Conservation (phyloP, 139 green algal genomes). For the Micractinium conductrix region DNA sequence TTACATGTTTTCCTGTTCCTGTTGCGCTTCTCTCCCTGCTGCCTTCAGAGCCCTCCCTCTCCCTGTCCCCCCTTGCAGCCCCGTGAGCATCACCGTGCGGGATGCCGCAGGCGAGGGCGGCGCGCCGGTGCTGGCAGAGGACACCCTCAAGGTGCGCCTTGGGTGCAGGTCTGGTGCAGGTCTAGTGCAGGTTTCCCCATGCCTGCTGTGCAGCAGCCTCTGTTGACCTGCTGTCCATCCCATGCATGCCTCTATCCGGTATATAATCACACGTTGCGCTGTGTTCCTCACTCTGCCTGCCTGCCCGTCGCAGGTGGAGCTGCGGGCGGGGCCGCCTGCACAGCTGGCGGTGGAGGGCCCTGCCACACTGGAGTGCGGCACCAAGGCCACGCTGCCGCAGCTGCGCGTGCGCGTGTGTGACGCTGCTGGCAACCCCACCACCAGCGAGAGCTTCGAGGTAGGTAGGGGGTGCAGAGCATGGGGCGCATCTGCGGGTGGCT, state of each 20-base stretch:
- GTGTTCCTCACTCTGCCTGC: too few species aligned
- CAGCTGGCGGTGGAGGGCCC: conserved; percentile 58
- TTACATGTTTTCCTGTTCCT: background rate
- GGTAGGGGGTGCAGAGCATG: background rate
- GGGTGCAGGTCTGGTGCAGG: too few species aligned
- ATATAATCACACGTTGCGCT: too few species aligned
- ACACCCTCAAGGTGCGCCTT: too few species aligned
- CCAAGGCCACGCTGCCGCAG: conserved; percentile 40
- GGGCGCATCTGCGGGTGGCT: background rate
- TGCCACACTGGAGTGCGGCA: conserved; percentile 49
- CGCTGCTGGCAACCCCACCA: conserved; percentile 55
- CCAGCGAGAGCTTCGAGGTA: conserved; percentile 54
- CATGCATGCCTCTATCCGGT: too few species aligned
- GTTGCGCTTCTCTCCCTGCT: too few species aligned
- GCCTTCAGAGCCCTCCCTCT: background rate
- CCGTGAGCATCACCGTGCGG: conserved; percentile 33
- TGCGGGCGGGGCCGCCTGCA: conserved; percentile 52
- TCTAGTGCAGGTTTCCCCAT: too few species aligned
- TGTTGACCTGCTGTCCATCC: too few species aligned
- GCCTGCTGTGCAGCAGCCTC: too few species aligned
- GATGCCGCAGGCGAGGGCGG: conserved; percentile 43
- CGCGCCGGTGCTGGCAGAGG: conserved; percentile 44
- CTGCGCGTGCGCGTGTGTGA: conserved; percentile 57
- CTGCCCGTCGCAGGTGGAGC: conserved; percentile 50
- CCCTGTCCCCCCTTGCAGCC: background rate